Base-by-base conservation (phyloP, 345 rosid genomes). In the Ceriops decandra region DNA sequence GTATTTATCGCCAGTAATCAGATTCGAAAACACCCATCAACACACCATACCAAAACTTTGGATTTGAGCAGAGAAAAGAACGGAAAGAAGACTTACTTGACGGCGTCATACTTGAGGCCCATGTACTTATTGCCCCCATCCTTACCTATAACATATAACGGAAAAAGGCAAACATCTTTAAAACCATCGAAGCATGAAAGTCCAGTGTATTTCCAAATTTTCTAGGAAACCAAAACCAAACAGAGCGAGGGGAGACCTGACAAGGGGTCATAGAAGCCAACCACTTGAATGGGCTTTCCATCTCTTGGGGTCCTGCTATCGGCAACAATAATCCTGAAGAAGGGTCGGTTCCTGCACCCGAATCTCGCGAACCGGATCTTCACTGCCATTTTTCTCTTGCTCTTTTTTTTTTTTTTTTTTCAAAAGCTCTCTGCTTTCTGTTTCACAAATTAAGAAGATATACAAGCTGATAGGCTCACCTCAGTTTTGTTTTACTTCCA, bases 331-430 rank as follows among this genome's bases (percentile, higher is more conserved):
- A 67, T 67, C 53, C 71, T 67, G 71, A 32, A 67, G 32, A 67
- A 67, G 13, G 71, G 71, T 38, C 71, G 58, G 71, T 67, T 57
- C 7, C 26, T 54, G 71, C 62, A 56, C 3, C 71, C 71, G 35
- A 10, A 57, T 28, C 71, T 56, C 47, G 59, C 71, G 13, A 67
- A 38, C 27, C 71, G 51, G n/a, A 67, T 67, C 59, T 38, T 67
- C 71, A 56, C 71, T 16, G 47, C 22, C 71, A 67, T 67, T 13
- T 13, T 42, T 15, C 3, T 42, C 30, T 28, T 28, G 30, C 30
- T 42, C 15, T 15, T 13, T 15, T 3, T 3, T 15, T 2, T 42
- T 13, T 3, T 3, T 42, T 13, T 3, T 3, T 42, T 11, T 42
- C 2, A 24, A 24, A 24, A 2, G 47, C 47, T 13, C 16, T 13